These are phyloP conservation scores for Hypoxylon sp. DNA, from an alignment of 2,329 filamentous ascomycete genomes.

Conservation along the genomic window DNA sequence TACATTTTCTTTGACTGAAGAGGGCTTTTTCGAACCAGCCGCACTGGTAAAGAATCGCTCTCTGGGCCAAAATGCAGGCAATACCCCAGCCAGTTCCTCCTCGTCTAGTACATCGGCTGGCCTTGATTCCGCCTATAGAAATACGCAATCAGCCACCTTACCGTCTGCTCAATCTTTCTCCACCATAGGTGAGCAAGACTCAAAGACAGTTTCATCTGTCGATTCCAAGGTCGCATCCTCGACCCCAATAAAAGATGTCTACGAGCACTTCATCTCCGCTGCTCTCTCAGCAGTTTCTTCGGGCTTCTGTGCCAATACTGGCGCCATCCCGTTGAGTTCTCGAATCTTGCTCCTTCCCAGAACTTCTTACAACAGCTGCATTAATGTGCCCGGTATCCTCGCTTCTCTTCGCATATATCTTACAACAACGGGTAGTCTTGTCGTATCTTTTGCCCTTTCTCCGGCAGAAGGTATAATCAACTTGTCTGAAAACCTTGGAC, in stretches of 20 bases:
- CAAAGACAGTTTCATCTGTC: constrained; percentile 49
- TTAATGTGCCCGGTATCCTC: constrained; percentile 56
- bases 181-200: constrained; percentile 51
- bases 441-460: constrained; percentile 66
- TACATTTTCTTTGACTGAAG: constrained; percentile 62
- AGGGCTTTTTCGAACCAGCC: constrained; percentile 66
- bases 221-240: constrained; percentile 57
- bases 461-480: constrained; percentile 64
- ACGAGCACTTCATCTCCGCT: constrained; percentile 70
- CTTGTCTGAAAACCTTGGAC: constrained; percentile 61
- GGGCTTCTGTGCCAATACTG: constrained; percentile 64
- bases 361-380: constrained; percentile 52
- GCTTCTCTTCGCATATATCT: constrained; percentile 69
- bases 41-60: constrained; percentile 64
- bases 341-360: constrained; percentile 65
- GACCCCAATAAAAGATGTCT: constrained; percentile 61
- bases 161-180: constrained; percentile 50
- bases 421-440: constrained; percentile 69
- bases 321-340: constrained; percentile 68
- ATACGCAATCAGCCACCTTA: constrained; percentile 51
- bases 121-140: constrained; percentile 58
- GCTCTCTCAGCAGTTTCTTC: constrained; percentile 66
- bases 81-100: constrained; percentile 65
- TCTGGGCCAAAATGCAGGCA: constrained; percentile 58
- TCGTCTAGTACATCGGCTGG: constrained; percentile 59